Evolutionary conservation across 257 asterid genomes (phyloP), one percentile per base, ranked within the genome.

Genomic region (Solanum tarijense): DNA sequence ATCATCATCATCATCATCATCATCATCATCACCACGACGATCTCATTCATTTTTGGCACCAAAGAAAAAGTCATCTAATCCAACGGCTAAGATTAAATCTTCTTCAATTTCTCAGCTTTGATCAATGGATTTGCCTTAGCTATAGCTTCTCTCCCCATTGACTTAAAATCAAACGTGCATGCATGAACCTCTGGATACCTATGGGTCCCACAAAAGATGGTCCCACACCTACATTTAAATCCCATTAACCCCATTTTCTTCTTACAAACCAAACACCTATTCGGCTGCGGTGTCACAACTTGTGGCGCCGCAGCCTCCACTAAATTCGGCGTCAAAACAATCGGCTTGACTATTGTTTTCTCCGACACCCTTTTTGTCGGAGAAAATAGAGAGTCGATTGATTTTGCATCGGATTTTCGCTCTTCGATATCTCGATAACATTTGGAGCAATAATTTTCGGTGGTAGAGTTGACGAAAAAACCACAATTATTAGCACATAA

Each of bases 101-200:
- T 96, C 78, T 90, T 91, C 87, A 96, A 88, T 89, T 95, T 96
- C 35, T 84, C 90, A 1, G 92, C 98, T 87, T 89, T 95, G 89
- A 96, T 87, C 87, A 95, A 25, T 10, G 99, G 99, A 88, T 96
- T 96, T 0, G 93, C 98, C 94, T 91, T 96, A 6, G 98, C 98
- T 83, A 96, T 95, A 31, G 95, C 97, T 89, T 96, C 97, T 89
- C 94, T 91, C 18, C 99, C 99, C 92, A 92, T 75, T 18, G 95
- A 38, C 90, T 95, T 96, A 93, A 93, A 96, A 89, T 96, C 98
- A 41, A 96, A 95, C 5, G 89, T 41, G 89, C 99, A 96, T 1
- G 88, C 94, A 86, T 96, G 99, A 18, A 89, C 94, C 86, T 96
- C 99, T 36, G 99, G 98, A 93, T 96, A 96, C 92, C 99, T 89